Percentiles rank a stretch among this genome's conserved stretches.
These are phyloP conservation scores for Syncephalastrum contaminatum DNA, from an alignment of 371 early-diverging fungal genomes.

Conservation along the genomic window DNA sequence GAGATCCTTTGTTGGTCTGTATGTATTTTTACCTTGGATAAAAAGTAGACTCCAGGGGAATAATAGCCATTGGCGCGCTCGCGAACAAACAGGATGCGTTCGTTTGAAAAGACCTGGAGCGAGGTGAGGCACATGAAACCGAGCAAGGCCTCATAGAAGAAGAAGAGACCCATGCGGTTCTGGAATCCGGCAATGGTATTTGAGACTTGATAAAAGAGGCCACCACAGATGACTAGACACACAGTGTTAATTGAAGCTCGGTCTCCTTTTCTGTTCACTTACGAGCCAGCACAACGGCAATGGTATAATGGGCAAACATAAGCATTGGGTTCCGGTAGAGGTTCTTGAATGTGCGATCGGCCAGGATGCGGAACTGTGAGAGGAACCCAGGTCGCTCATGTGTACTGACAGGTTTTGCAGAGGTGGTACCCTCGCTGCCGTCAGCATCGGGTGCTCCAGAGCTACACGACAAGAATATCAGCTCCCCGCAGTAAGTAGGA, in stretches of 20 bases:
- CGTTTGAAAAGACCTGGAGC: constrained; percentile 70
- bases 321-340: constrained; percentile 86
- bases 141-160: constrained; percentile 80
- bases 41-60: constrained; percentile 72
- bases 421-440: constrained; percentile 17
- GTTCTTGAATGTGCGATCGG: constrained; percentile 83
- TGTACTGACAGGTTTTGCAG: constrained; percentile 28
- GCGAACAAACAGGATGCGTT: constrained; percentile 76
- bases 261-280: constrained; percentile 20
- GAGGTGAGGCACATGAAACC: constrained; percentile 80
- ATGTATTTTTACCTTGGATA: constrained; percentile 69
- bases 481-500: neutral
- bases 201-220: constrained; percentile 78
- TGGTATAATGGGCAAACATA: constrained; percentile 80
- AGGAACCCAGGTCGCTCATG: constrained; percentile 62
- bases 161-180: constrained; percentile 84
- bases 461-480: neutral
- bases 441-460: constrained; percentile 16
- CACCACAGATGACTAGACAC: constrained; percentile 67
- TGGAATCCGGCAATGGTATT: constrained; percentile 84
- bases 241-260: neutral
- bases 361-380: constrained; percentile 80
- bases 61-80: constrained; percentile 90
- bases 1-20: too few species aligned
- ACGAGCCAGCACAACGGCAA: constrained; percentile 71